Conservation (phyloP, 176 grass and related monocot genomes). For the sorghum (Sorghum bicolor) region DNA sequence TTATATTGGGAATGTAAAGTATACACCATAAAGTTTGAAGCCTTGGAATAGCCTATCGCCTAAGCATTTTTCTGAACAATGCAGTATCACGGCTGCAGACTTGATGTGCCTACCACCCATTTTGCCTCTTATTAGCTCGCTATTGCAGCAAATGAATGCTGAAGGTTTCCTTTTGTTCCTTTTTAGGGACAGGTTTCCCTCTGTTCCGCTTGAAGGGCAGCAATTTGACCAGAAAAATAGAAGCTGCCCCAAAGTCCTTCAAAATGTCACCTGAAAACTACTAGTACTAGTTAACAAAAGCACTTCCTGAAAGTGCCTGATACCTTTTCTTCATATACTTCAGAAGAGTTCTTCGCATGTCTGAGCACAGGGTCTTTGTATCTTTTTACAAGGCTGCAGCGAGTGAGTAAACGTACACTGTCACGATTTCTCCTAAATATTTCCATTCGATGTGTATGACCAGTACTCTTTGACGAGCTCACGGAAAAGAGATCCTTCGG, state of each 20-base stretch:
- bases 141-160: not conserved
- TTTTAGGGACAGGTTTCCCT: not conserved
- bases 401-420: not conserved
- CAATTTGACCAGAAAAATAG: not conserved
- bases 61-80: not conserved
- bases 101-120: not conserved
- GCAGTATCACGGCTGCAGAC: not conserved
- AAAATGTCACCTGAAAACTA: not conserved
- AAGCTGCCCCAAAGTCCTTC: not conserved
- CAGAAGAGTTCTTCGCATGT: not conserved
- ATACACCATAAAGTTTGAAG: not conserved
- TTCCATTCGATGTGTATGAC: conserved; percentile 43
- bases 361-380: not conserved
- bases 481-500: conserved; percentile 61
- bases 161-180: not conserved
- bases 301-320: not conserved
- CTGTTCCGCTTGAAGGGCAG: not conserved
- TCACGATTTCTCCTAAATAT: not conserved
- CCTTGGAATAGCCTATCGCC: not conserved
- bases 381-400: not conserved
- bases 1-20: not conserved
- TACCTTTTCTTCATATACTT: not conserved
- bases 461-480: conserved; percentile 81
- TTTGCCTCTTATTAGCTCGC: not conserved
- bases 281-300: not conserved